Percentiles rank a stretch among this genome's conserved stretches.
Evolutionary conservation across 345 rosid genomes (phyloP).

Genomic region (Kernera saxatilis): DNA sequence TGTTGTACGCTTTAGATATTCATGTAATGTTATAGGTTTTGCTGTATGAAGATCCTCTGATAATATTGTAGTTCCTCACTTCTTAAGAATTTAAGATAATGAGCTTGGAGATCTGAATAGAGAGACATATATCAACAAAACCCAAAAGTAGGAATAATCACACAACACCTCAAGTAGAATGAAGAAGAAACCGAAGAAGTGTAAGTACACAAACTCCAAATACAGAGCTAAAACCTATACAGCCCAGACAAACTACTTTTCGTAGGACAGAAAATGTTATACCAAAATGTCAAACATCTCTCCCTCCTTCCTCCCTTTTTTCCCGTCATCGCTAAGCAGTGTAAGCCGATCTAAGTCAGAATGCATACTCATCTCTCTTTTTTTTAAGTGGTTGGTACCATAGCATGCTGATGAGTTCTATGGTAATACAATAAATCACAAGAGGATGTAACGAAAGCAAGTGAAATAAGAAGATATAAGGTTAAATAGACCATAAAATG

Average conservation of each 20-base stretch:
- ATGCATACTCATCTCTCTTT: conserved; percentile 18
- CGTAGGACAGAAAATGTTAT: conserved; percentile 20
- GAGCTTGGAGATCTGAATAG: neutral
- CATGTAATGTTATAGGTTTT: neutral
- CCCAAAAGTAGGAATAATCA: conserved; percentile 14
- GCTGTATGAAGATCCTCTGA: neutral
- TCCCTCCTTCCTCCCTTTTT: neutral
- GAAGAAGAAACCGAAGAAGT: conserved; percentile 10
- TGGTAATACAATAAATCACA: conserved; percentile 22
- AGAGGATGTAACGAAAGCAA: conserved; percentile 16
- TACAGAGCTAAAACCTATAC: conserved; percentile 15
- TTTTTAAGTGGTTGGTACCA: neutral
- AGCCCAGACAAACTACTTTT: conserved; percentile 25
- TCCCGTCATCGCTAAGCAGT: conserved; percentile 20
- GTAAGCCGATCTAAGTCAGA: conserved; percentile 31
- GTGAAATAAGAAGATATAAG: conserved; percentile 17
- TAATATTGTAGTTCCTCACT: neutral
- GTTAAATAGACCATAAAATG: conserved; percentile 4
- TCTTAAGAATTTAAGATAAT: neutral
- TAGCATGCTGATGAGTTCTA: conserved; percentile 15
- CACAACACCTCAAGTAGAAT: conserved; percentile 17
- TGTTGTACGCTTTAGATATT: neutral
- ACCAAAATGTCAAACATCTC: conserved; percentile 25
- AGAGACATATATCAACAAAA: neutral
- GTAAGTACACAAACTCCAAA: conserved; percentile 9